Percentiles rank a stretch among this genome's conserved stretches.
phyloP scores from a whole-genome alignment of 169 alveolate species.

The Plasmodium yoelii region DNA sequence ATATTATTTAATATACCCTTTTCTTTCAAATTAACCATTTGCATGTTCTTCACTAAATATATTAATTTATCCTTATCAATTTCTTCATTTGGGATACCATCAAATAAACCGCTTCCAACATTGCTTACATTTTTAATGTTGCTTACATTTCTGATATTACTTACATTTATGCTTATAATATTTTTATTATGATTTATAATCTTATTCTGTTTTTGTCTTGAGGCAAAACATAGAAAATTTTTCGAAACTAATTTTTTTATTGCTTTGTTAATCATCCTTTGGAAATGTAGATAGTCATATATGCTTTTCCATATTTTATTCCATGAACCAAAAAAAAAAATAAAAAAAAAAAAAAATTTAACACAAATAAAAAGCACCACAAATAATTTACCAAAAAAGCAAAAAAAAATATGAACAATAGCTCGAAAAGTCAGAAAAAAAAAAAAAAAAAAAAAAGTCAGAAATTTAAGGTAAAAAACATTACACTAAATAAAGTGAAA shows the following conservation, averaged over 20 bases:
- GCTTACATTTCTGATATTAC: background rate
- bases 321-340: background rate
- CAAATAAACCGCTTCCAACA: background rate
- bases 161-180: background rate
- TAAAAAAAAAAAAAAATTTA: background rate
- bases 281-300: background rate
- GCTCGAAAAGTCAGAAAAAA: conserved; percentile 1
- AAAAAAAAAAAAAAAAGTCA: background rate
- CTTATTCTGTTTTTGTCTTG: background rate
- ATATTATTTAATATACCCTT: conserved; percentile 35
- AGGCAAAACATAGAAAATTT: background rate
- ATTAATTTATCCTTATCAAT: conserved; percentile 41
- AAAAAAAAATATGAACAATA: background rate
- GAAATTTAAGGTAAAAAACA: background rate
- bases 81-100: background rate
- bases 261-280: background rate
- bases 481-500: background rate
- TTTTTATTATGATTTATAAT: background rate
- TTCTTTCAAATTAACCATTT: conserved; percentile 45
- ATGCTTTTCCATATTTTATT: background rate
- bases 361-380: too few relatives aligned
- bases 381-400: background rate
- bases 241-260: background rate
- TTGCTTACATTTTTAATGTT: background rate
- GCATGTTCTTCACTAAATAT: conserved; percentile 57